Base-by-base conservation (phyloP, 345 rosid genomes). In the Eucalyptus lansdowneana region DNA sequence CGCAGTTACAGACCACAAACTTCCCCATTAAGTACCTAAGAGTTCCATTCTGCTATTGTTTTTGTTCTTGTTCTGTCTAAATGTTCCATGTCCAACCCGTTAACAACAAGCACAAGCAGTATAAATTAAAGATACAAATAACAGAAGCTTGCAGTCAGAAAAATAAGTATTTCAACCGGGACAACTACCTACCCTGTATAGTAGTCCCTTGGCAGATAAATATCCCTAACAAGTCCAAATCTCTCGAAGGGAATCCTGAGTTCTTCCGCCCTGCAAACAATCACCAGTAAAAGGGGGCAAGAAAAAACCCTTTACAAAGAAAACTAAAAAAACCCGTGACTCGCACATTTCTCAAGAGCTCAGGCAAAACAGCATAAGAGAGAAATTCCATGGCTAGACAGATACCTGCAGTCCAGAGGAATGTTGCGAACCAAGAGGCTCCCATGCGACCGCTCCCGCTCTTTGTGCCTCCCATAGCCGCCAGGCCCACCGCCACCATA, bases 361-460 rank as follows among this genome's bases (percentile, higher is more conserved):
- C 47, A 76, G 27, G 45, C 6, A 11, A 49, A 86, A 86, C 37
- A 3, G 54, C 31, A 19, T 25, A 81, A 15, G 44, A 11, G 24
- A 29, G 69, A 49, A 88, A 56, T 47, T 87, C 50, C 14, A 72
- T 62, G 12, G 67, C 76, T 25, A 31, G 69, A 45, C 40, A 81
- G 47, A 89, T 45, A 98, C 99, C 99, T 94, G 96, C 98, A 97
- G 93, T 97, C 98, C 37, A 96, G 94, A 89, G 99, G 98, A 91
- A 98, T 95, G 90, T 98, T 98, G 42, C 99, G 95, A 91, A 98
- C 98, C 94, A 97, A 90, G 54, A 97, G 97, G 91, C 99, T 97
- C 89, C 99, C 98, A 45, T 91, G 94, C 51, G 90, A 93, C 58
- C 94, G 97, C 40, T 96, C 98, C 58, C 94, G 97, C 40, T 96